Evolutionary conservation across 768 basidiomycete species (phyloP).

Genomic region (Trametes cingulata): DNA sequence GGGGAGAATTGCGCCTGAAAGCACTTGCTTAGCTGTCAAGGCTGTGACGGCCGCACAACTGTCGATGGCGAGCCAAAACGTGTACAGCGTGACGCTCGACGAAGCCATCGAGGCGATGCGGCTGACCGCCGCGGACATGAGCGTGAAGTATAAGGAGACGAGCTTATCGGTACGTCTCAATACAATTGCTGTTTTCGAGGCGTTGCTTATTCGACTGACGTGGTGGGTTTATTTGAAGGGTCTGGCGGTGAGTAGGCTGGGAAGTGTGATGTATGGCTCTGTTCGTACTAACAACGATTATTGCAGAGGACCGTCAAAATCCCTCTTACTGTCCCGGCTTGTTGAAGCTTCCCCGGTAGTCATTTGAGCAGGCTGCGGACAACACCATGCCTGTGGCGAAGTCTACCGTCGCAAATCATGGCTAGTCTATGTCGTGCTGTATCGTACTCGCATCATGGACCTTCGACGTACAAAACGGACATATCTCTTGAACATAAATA

Average conservation of each 20-base stretch:
- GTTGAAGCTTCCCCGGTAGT: constrained; percentile 39
- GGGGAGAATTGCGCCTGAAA: background rate
- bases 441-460: background rate
- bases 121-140: constrained; percentile 92
- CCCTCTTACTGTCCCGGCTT: constrained; percentile 82
- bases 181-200: background rate
- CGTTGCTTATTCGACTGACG: background rate
- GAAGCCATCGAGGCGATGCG: constrained; percentile 97
- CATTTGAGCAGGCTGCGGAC: background rate
- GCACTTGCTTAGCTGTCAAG: constrained; percentile 68
- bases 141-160: constrained; percentile 93
- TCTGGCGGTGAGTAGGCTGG: constrained; percentile 50
- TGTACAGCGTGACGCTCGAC: constrained; percentile 85
- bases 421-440: background rate
- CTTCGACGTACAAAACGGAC: background rate
- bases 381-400: background rate
- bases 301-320: constrained; percentile 75
- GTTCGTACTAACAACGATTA: background rate
- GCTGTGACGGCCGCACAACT: constrained; percentile 93
- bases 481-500: background rate
- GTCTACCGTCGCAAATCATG: too few species aligned
- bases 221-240: constrained; percentile 39
- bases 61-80: constrained; percentile 88
- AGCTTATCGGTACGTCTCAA: constrained; percentile 71
- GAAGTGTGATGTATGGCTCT: constrained; percentile 15